Base-by-base conservation (phyloP, 805 yeast species). In the Candida corydali region DNA sequence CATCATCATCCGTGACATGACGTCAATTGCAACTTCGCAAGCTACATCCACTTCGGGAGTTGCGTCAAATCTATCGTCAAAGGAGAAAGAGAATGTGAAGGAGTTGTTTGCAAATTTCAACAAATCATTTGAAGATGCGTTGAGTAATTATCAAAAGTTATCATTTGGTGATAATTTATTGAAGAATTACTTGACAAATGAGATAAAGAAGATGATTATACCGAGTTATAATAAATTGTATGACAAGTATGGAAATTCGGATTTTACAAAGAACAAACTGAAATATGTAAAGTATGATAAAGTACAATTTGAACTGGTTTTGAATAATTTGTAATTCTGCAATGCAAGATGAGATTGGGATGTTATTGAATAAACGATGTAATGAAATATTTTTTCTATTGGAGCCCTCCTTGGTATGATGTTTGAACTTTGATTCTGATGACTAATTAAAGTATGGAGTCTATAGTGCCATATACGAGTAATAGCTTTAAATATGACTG, bases 141-240 rank as follows among this genome's bases (percentile, higher is more conserved):
- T 82, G 17, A 71, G 70, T 20, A 78, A 73, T 39, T 85, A 84
- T 52, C 80, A 78, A 49, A 69, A 70, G 33, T 82, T 78, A 54
- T 75, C 74, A 39, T 70, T 87, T 31, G 75, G 80, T 7, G 94
- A 87, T 52, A 70, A 76, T 4, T 72, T 71, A 27, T 68, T 91
- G 56, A 78, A 79, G 42, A 70, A 73, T 40, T 75, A 71, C 38
- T 62, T 93, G 47, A 70, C 77, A 11, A 75, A 76, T 37, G 97
- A 91, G 50, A 82, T 83, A 51, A 80, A 80, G 24, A 67, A 65
- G 45, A 77, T 87, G 46, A 80, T 93, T 35, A 70, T 79, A 40
- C 96, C 96, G 10, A 75, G 91, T 37, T 91, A 91, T 61, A 80
- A 82, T 51, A 78, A 93, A 50, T 83, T 91, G 54, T 82, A 86